phyloP scores from a whole-genome alignment of 331 rosid genomes.

The Quercus phellos region DNA sequence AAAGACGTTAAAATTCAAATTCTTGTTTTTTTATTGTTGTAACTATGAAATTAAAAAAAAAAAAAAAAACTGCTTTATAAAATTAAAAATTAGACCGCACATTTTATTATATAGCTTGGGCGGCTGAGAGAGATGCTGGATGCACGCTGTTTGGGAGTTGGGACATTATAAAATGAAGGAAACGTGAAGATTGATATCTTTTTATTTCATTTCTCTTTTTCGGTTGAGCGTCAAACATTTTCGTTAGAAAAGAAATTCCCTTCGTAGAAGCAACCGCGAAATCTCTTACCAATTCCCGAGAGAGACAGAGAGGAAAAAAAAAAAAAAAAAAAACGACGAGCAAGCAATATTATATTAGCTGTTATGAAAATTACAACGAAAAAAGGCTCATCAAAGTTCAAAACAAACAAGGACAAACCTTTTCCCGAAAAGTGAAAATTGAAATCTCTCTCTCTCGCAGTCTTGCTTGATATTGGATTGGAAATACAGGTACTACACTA shows the following conservation, averaged over 20 bases:
- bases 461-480: neutral
- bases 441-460: neutral
- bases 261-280: neutral
- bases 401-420: neutral
- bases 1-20: too few species aligned
- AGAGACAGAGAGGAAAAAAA: neutral
- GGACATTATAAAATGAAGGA: neutral
- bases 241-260: neutral
- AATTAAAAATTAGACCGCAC: too few species aligned
- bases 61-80: too few species aligned
- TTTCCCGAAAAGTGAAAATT: neutral
- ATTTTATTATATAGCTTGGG: too few species aligned
- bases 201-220: neutral
- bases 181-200: neutral
- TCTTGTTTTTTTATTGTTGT: too few species aligned
- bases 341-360: neutral
- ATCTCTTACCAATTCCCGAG: neutral
- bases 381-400: neutral
- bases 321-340: neutral
- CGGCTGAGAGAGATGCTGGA: too few species aligned
- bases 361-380: neutral
- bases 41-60: too few species aligned
- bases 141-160: too few species aligned
- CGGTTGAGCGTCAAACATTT: neutral
- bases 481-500: slow-evolving; percentile 13